Evolutionary conservation across 345 rosid genomes (phyloP).

Genomic region (Clarkia xantiana): DNA sequence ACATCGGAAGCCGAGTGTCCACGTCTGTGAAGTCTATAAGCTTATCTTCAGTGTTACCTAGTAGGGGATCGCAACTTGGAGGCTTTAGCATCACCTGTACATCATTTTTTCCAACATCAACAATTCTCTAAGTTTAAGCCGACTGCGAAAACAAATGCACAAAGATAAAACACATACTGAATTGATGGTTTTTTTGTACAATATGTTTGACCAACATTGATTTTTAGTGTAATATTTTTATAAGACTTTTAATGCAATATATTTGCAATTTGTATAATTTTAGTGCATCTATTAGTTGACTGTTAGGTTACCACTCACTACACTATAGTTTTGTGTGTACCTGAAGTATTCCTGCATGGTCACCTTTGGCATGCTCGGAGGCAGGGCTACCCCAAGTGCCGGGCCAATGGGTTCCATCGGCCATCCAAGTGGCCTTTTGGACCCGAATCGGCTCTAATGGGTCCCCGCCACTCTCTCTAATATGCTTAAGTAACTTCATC

Average conservation of each 20-base stretch:
- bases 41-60: slow-evolving; percentile 53
- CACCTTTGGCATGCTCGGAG: slow-evolving; percentile 74
- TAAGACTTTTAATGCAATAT: no score
- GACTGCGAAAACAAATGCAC: no score
- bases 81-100: slow-evolving; percentile 87
- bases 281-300: no score
- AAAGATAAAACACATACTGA: background rate
- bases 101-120: background rate
- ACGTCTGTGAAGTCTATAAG: slow-evolving; percentile 58
- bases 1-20: slow-evolving; percentile 82
- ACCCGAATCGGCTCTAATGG: slow-evolving; percentile 55
- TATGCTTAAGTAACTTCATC: slow-evolving; percentile 74
- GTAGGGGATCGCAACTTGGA: slow-evolving; percentile 55
- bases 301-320: no score
- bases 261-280: no score
- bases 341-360: slow-evolving; percentile 84
- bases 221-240: no score
- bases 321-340: no score
- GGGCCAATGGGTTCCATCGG: slow-evolving; percentile 97
- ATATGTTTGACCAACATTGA: no score
- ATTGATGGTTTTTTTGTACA: no score
- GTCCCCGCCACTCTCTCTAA: slow-evolving; percentile 62
- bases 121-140: background rate
- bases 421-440: slow-evolving; percentile 94
- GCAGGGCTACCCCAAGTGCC: slow-evolving; percentile 58